Evolutionary conservation across 495 filamentous ascomycete genomes (phyloP).

Genomic region (Hyaloscypha finlandica): DNA sequence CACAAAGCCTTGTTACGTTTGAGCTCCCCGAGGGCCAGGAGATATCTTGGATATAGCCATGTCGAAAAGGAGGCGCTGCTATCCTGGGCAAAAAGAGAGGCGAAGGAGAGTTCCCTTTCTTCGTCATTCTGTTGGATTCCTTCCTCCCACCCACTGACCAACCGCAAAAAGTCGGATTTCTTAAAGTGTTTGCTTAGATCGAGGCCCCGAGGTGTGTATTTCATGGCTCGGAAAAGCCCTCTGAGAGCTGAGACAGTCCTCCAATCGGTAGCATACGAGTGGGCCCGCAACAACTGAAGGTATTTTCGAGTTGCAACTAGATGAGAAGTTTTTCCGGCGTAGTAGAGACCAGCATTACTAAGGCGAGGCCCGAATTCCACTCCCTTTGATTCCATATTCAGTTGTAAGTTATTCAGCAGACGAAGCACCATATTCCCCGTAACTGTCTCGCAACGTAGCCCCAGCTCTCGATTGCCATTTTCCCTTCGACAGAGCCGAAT

Average conservation of each 20-base stretch:
- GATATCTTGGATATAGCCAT: constrained; percentile 11
- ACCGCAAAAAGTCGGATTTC: constrained; percentile 1
- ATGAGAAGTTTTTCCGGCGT: constrained; percentile 9
- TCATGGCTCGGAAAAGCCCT: background rate
- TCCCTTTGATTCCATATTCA: constrained; percentile 24
- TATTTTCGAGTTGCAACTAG: constrained; percentile 16
- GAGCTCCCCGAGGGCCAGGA: constrained; percentile 18
- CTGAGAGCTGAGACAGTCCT: background rate
- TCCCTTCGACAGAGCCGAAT: constrained; percentile 12
- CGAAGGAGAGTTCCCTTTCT: background rate
- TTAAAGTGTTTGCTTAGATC: background rate
- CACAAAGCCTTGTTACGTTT: constrained; percentile 8
- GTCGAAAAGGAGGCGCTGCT: background rate
- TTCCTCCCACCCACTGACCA: constrained; percentile 15
- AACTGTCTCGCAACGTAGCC: background rate
- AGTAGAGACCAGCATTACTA: constrained; percentile 22
- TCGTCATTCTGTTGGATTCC: background rate
- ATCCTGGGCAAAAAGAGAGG: background rate
- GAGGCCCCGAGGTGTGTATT: background rate
- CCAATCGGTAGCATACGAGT: constrained; percentile 3
- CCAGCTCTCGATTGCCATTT: background rate
- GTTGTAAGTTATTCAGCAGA: constrained; percentile 22
- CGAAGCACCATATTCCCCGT: constrained; percentile 4
- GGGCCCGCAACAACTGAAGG: constrained; percentile 1
- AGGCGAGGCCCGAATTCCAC: constrained; percentile 13